Evolutionary conservation across 768 basidiomycete species (phyloP), one percentile per base, ranked within the genome.

Genomic region (Boletus pseudopeckii): DNA sequence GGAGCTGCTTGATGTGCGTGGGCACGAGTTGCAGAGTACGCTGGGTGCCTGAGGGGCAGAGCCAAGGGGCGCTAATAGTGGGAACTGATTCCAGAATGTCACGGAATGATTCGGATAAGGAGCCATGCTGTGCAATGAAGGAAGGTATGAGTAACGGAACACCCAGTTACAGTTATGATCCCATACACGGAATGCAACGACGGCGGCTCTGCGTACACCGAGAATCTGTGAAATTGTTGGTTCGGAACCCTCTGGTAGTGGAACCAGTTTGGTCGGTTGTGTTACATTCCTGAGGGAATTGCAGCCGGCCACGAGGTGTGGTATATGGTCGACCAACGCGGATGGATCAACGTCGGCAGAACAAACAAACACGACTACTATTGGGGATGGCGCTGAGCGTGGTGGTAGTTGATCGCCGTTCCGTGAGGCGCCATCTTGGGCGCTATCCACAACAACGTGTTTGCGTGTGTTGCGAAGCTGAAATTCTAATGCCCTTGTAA

Each of bases 1-100:
- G 78, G 20, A 92, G 66, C 58, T 92, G 90, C 64, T 93, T 95
- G 59, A 92, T 77, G 63, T 91, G 86, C 0, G 90, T 91, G 3
- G 86, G 83, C 39, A 88, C 71, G 24, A 85, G 73, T 17, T 69
- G 50, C 42, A 51, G 46, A 49, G n/a, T 18, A 54, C 52, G 15
- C 55, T 63, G 37, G 51, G 53, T 28, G 7, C 48, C 46, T 14
- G 58, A 42, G 32, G 70, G 61, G 4, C 75, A 69, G 14, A 82
- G 73, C 92, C 92, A 95, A 7, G 84, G 74, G 0, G 90, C 89
- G 15, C 76, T 71, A 14, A 88, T 64, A 18, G 76, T 68, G 11
- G 82, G 80, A n/a, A 90, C 67, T 30, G 75, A 68, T 30, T 76
- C 71, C 22, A 89, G 61, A 37, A 83, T 56, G 4, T 72, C 62